Evolutionary conservation across 495 filamentous ascomycete species (phyloP), one percentile per base, ranked within the genome.

Genomic region (Rostrohypoxylon terebratum): DNA sequence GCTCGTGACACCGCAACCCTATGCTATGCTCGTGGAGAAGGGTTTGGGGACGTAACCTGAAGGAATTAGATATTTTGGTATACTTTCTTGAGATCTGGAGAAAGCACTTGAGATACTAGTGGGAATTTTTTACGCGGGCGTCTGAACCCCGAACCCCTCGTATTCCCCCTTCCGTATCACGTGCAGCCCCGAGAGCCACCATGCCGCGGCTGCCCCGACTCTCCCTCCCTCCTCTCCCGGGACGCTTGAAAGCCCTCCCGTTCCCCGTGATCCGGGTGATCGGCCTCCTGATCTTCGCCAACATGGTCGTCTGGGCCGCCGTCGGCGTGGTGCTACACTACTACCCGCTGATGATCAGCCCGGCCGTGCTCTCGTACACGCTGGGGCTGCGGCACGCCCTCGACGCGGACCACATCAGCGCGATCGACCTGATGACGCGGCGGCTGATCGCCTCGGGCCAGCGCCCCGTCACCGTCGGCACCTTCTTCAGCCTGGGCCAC

Each of bases 381-480:
- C 85, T 99, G 5, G 95, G 96, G 6, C 86, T 99, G 20, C 89
- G 96, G 59, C 95, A 99, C 85, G 96, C 96, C 3, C 89, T 98
- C 54, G 96, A 98, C 77, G 96, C 96, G 14, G 95, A 99, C 80
- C 96, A 99, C 81, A 98, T 99, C 80, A 90, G 91, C 55, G 95
- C 94, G 58, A 98, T 98, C 72, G 96, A 98, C 82, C 85, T 98
- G 13, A 97, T 96, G 92, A 98, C 95, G 4, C 87, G 96, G 25
- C 88, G 94, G 10, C 86, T 98, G n/a, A 87, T 98, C 48, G 95
- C 95, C 20, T 87, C 92, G 0, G 94, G 94, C 14, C 92, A 94
- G 77, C 88, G 88, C 7, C 94, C 95, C 7, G 94, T 95, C n/a
- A 92, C 94, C 0, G 94, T 98, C 5, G 95, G 95, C 44, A 97